phyloP scores from a whole-genome alignment of 805 yeast genomes.

The Lipomyces kockii region DNA sequence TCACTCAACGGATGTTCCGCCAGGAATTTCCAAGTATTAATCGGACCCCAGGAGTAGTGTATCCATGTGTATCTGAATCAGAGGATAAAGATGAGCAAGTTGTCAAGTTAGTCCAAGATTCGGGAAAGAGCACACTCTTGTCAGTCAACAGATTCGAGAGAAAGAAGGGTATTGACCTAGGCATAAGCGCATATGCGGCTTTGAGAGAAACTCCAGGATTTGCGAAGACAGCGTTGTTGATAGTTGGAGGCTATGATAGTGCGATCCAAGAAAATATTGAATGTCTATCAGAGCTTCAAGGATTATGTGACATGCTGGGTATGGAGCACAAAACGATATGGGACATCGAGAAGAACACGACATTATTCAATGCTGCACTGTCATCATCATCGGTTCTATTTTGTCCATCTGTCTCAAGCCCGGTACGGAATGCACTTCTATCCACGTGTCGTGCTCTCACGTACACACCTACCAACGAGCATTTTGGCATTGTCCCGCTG shows the following conservation, averaged over 20 bases:
- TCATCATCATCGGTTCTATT: conserved; percentile 58
- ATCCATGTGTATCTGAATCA: conserved; percentile 68
- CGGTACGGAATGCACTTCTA: conserved; percentile 66
- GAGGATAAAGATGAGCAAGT: conserved; percentile 16
- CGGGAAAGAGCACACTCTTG: conserved; percentile 53
- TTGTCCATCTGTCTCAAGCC: conserved; percentile 76
- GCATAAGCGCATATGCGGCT: conserved; percentile 66
- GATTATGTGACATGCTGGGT: conserved; percentile 52
- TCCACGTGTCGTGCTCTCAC: conserved; percentile 62
- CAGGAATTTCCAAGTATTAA: conserved; percentile 57
- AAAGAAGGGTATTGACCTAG: conserved; percentile 80
- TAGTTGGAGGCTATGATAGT: conserved; percentile 94
- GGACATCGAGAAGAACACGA: conserved; percentile 11
- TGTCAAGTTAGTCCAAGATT: conserved; percentile 20
- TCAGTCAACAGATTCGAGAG: conserved; percentile 89
- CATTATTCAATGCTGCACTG: conserved; percentile 36
- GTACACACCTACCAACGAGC: conserved; percentile 91
- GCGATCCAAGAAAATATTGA: conserved; percentile 75
- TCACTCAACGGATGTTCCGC: conserved; percentile 73
- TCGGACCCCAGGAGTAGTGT: conserved; percentile 58
- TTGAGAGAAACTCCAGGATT: conserved; percentile 48
- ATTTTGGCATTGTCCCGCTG: conserved; percentile 96
- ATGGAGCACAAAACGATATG: conserved; percentile 54
- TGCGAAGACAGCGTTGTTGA: conserved; percentile 54
- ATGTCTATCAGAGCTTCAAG: conserved; percentile 65